Percentiles rank a stretch among this genome's conserved stretches.
These are phyloP conservation scores for Phytophthora crassamura DNA, from an alignment of 352 stramenopile genomes.

Conservation along the genomic window DNA sequence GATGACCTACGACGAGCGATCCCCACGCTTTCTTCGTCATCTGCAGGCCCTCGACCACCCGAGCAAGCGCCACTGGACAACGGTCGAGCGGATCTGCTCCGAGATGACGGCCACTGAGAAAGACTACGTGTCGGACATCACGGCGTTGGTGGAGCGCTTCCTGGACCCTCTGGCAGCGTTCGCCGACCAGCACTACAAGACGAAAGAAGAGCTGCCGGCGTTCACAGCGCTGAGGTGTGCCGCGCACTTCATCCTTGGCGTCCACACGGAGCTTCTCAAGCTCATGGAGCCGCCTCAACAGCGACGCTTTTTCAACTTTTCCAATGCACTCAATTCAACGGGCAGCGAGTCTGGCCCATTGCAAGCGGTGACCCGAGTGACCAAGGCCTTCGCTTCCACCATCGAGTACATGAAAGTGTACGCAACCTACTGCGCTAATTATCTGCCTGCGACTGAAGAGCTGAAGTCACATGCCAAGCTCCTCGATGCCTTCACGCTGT, in stretches of 20 bases:
- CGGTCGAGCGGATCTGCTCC: constrained; percentile 35
- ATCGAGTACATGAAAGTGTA: constrained; percentile 81
- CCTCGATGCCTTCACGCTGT: constrained; percentile 35
- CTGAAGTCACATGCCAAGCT: constrained; percentile 50
- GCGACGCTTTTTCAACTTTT: constrained; percentile 27
- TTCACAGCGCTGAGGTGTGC: constrained; percentile 22
- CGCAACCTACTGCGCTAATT: constrained; percentile 67
- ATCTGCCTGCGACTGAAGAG: constrained; percentile 53
- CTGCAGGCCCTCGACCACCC: constrained; percentile 32
- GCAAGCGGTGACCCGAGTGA: constrained; percentile 35
- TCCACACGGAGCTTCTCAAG: constrained; percentile 36
- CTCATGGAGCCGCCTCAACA: constrained; percentile 19
- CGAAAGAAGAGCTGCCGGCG: constrained; percentile 24
- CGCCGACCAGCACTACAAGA: constrained; percentile 10
- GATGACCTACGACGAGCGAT: constrained; percentile 27
- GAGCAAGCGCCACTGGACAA: constrained; percentile 38
- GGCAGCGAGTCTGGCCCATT: constrained; percentile 15
- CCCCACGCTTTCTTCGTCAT: constrained; percentile 37
- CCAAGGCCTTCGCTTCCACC: constrained; percentile 43
- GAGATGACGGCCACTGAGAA: constrained; percentile 39
- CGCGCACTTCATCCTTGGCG: constrained; percentile 30
- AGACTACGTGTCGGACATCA: constrained; percentile 41
- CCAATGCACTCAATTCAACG: background rate
- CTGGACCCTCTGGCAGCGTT: constrained; percentile 32
- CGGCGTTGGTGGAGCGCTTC: constrained; percentile 27